Conservation (phyloP, 352 stramenopile species). For the Globisporangium emineosum region DNA sequence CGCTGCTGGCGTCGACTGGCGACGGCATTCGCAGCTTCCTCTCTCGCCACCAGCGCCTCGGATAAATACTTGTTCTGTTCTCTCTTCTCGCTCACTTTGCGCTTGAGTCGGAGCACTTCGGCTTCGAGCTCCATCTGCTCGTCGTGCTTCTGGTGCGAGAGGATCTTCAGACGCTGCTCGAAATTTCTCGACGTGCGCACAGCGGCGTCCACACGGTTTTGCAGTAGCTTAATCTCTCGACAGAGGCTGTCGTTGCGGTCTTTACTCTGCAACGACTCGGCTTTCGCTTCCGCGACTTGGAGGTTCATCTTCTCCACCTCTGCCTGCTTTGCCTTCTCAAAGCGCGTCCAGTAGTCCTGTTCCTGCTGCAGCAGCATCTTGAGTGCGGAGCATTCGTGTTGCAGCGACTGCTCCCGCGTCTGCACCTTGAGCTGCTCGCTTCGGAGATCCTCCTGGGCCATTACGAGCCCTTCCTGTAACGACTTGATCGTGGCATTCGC, state of each 20-base stretch:
- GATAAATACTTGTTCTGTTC: conserved; percentile 59
- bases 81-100: conserved; percentile 49
- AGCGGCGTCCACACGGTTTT: conserved; percentile 46
- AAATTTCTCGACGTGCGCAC: conserved; percentile 46
- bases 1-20: neutral
- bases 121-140: conserved; percentile 29
- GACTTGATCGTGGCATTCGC: conserved; percentile 15
- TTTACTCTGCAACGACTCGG: conserved; percentile 26
- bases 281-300: conserved; percentile 30
- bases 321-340: conserved; percentile 19
- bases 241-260: conserved; percentile 33
- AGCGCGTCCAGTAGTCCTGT: conserved; percentile 39
- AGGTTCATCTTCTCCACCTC: conserved; percentile 33
- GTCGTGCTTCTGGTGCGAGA: conserved; percentile 46
- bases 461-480: conserved; percentile 24
- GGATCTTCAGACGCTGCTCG: conserved; percentile 42
- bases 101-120: conserved; percentile 36
- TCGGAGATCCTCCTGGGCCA: conserved; percentile 16
- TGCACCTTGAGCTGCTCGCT: conserved; percentile 16
- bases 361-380: conserved; percentile 46
- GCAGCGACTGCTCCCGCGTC: conserved; percentile 23
- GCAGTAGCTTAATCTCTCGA: conserved; percentile 40
- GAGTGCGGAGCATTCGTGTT: conserved; percentile 33
- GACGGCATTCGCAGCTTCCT: conserved; percentile 9
- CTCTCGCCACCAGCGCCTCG: conserved; percentile 38